Percentiles rank a stretch among this genome's conserved stretches.
Evolutionary conservation across 176 grass and related monocot genomes (phyloP).

Genomic region (Neostapfia colusana): DNA sequence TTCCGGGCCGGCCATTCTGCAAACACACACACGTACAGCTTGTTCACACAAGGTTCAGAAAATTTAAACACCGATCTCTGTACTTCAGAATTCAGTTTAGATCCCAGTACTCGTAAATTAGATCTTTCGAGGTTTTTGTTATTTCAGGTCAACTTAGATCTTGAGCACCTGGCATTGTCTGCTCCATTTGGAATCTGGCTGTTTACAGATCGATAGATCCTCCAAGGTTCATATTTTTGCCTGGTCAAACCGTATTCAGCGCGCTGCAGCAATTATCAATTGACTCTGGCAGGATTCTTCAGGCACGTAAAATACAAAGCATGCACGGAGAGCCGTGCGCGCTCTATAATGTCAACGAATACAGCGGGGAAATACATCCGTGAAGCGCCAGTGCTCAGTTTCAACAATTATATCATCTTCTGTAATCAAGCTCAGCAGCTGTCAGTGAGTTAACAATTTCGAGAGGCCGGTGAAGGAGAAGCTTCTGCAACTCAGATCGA

Average conservation of each 20-base stretch:
- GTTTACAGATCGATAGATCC: slow-evolving; percentile 9
- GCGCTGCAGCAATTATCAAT: background rate
- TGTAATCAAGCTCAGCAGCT: background rate
- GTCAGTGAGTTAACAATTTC: background rate
- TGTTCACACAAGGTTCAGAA: background rate
- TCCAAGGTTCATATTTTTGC: slow-evolving; percentile 17
- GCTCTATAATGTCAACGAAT: slow-evolving; percentile 30
- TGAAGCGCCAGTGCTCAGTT: background rate
- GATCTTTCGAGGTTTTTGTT: background rate
- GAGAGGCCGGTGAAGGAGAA: slow-evolving; percentile 7
- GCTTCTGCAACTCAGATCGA: background rate
- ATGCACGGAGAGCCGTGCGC: slow-evolving; percentile 1
- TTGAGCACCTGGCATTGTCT: background rate
- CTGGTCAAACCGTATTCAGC: background rate
- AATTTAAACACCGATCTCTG: background rate
- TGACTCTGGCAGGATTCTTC: slow-evolving; percentile 3
- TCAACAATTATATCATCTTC: background rate
- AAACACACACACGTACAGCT: background rate
- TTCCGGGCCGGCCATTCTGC: slow-evolving; percentile 11
- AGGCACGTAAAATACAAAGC: slow-evolving; percentile 23
- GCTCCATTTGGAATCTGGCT: slow-evolving; percentile 1
- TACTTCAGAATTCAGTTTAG: background rate
- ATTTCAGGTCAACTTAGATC: slow-evolving; percentile 2
- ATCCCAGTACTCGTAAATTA: background rate
- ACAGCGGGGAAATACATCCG: background rate